Evolutionary conservation across 352 stramenopile species (phyloP).

Genomic region (Globisporangium nodosum): DNA sequence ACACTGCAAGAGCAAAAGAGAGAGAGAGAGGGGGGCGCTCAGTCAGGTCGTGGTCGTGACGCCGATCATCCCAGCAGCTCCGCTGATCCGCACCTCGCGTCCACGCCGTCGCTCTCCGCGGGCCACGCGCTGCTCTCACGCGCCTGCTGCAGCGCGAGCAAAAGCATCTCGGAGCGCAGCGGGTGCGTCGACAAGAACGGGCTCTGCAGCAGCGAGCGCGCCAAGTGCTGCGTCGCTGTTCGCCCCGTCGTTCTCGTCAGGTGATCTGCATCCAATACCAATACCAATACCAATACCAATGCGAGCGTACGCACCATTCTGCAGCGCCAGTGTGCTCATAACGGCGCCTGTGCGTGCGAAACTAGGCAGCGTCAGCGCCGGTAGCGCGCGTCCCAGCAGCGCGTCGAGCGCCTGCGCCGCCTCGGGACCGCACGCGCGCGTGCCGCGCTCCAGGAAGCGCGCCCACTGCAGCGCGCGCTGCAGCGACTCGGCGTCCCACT

Average conservation of each 20-base stretch:
- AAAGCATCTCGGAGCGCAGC: slow-evolving; percentile 32
- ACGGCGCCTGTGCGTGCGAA: slow-evolving; percentile 13
- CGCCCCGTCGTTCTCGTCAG: too few species aligned
- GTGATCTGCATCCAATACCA: not conserved
- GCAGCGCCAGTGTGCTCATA: slow-evolving; percentile 6
- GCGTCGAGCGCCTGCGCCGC: slow-evolving; percentile 16
- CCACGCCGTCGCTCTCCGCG: not conserved
- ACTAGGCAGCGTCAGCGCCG: slow-evolving; percentile 31
- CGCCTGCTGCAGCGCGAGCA: slow-evolving; percentile 23
- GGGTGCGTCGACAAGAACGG: slow-evolving; percentile 40
- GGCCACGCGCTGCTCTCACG: not conserved
- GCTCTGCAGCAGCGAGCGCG: slow-evolving; percentile 45
- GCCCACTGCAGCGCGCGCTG: slow-evolving; percentile 37
- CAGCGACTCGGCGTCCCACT: slow-evolving; percentile 51
- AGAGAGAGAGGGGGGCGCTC: not conserved
- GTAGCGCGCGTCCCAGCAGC: slow-evolving; percentile 25
- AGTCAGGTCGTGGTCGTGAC: not conserved
- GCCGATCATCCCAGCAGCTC: not conserved
- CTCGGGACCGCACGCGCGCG: slow-evolving; percentile 2
- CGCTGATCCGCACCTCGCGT: slow-evolving; percentile 4
- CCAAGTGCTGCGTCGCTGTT: slow-evolving; percentile 27
- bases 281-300: not conserved
- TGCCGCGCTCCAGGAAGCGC: slow-evolving; percentile 24
- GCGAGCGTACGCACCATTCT: slow-evolving; percentile 5
- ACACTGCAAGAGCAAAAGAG: slow-evolving; percentile 10